Evolutionary conservation across 2,329 filamentous ascomycete species (phyloP).

Genomic region (Alternaria triticina): DNA sequence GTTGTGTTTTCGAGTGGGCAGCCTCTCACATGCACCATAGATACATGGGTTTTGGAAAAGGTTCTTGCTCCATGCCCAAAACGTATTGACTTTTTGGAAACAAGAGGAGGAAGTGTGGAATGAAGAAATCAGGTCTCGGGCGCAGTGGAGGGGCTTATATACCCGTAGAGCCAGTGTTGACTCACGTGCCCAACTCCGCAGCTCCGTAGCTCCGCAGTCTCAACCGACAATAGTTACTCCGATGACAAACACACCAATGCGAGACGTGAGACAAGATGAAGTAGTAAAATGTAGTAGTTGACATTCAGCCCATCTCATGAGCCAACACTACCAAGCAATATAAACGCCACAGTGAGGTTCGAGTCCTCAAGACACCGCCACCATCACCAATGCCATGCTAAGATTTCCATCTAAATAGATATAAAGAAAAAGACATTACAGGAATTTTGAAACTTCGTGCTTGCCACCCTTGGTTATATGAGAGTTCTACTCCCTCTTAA

Average conservation of each 20-base stretch:
- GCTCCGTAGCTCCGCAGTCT: neutral
- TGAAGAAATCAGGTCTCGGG: neutral
- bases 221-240: neutral
- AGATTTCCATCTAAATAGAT: neutral
- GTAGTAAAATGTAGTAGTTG: neutral
- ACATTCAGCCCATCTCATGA: neutral
- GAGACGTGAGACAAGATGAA: neutral
- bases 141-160: neutral
- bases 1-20: neutral
- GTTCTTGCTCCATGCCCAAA: too few relatives aligned
- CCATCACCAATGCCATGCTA: neutral
- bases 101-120: neutral
- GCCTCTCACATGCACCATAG: neutral
- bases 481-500: constrained; percentile 16
- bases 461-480: neutral
- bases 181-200: neutral
- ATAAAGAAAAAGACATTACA: neutral
- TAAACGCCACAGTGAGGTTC: neutral
- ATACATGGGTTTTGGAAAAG: too few relatives aligned
- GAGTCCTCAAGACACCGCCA: neutral
- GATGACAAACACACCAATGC: neutral
- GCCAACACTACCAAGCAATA: neutral
- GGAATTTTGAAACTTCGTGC: neutral
- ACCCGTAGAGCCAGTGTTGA: neutral
- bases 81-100: neutral